Evolutionary conservation across 2,329 filamentous ascomycete species (phyloP), one percentile per base, ranked within the genome.

Genomic region (Hypomyces rosellus): DNA sequence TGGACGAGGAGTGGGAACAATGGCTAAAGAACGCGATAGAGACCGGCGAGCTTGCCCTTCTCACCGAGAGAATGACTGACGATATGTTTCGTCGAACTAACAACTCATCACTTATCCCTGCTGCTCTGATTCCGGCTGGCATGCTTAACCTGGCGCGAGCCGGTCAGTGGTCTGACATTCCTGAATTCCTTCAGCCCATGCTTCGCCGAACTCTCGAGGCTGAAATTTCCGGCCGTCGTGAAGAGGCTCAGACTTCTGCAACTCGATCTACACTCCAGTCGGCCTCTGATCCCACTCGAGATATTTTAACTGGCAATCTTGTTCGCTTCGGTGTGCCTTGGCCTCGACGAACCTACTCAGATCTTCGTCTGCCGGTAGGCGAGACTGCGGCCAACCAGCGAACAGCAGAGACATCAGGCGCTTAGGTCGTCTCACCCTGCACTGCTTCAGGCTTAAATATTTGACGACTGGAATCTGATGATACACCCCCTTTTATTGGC

Each of bases 1-100:
- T 88, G 57, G 84, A 88, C 61, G 82, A 85, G 55, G 83, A 85
- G 59, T 88, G 82, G 83, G 85, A 88, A 65, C 82, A 86, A 64
- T 88, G 84, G 79, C 70, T 88, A 53, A 88, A 88, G 66, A 82
- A 84, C 59, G 82, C 80, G 40, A 78, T 85, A 45, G 84, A 88
- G 60, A 74, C 78, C 5, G 84, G 83, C 52, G 71, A 78, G 49
- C 67, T 82, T 36, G 69, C 74, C 15, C 70, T 73, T 45, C 61
- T 77, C 22, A 68, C 71, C 4, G 71, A 74, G 42, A 70, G 74
- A 48, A 70, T 73, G 67, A 54, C 59, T 57, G 47, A 62, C 57
- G 59, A 66, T 65, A 58, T 62, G 65, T 61, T 67, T 58, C 63
- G 57, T 54, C 59, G 54, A 18, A 57, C 54, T 39, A 64, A 55